These are phyloP conservation scores for Plasmodium blacklocki DNA, from an alignment of 169 alveolate genomes.

Conservation along the genomic window DNA sequence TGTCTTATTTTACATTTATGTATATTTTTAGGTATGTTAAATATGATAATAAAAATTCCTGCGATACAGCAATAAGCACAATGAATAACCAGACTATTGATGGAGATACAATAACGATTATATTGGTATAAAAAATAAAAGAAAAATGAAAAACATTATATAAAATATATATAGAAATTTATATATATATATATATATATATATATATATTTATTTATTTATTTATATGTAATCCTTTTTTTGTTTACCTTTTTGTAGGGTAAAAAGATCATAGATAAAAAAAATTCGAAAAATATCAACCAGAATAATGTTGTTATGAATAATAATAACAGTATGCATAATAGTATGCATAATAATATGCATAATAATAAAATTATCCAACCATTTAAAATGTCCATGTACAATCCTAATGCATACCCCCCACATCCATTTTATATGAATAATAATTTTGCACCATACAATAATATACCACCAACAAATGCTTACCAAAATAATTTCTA, in stretches of 20 bases:
- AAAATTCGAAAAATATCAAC: conserved; percentile 19
- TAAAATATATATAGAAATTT: too few relatives aligned
- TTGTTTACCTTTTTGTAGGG: conserved; percentile 11
- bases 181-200: not conserved
- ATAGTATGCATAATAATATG: too few relatives aligned
- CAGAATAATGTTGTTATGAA: conserved; percentile 23
- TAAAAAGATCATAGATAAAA: conserved; percentile 44
- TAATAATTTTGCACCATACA: conserved; percentile 20
- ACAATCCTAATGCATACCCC: conserved; percentile 20
- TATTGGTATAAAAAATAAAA: too few relatives aligned
- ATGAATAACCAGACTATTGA: too few relatives aligned
- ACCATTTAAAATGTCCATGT: conserved; percentile 36
- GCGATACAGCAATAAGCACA: too few relatives aligned
- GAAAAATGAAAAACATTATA: too few relatives aligned
- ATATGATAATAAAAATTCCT: too few relatives aligned
- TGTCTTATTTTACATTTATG: too few relatives aligned
- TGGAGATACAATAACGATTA: too few relatives aligned
- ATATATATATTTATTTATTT: not conserved
- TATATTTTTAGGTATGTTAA: too few relatives aligned
- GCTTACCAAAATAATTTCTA: conserved; percentile 33
- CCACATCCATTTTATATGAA: conserved; percentile 26
- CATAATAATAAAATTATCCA: conserved; percentile 45
- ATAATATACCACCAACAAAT: conserved; percentile 24
- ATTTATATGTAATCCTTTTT: conserved; percentile 12
- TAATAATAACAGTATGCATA: not conserved